A percentile compares a stretch with the other conserved stretches of the same genome.
These are phyloP conservation scores for Mycena latifolia DNA, from an alignment of 768 basidiomycete genomes.

Conservation along the genomic window DNA sequence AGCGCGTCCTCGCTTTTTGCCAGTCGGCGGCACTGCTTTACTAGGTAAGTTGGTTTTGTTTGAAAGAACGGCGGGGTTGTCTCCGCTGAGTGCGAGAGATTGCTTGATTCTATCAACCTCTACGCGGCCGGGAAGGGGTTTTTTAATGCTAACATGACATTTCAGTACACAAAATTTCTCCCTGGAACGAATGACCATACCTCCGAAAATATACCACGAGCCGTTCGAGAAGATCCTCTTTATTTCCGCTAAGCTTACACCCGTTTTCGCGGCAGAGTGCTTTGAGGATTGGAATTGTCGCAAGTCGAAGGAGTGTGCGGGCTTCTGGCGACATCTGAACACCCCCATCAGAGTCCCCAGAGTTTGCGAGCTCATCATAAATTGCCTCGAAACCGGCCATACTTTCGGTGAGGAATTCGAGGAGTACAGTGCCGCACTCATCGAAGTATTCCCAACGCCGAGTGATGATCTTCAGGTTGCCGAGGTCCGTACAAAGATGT, in stretches of 20 bases:
- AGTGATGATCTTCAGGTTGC: slow-evolving; percentile 4
- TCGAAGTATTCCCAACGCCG: slow-evolving; percentile 7
- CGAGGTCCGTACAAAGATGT: slow-evolving; percentile 1
- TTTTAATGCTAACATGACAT: neutral
- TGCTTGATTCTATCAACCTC: neutral
- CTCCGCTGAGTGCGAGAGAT: too few relatives aligned
- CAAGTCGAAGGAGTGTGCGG: neutral
- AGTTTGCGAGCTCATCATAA: neutral
- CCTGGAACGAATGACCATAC: neutral
- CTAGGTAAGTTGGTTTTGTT: slow-evolving; percentile 5
- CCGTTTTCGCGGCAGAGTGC: slow-evolving; percentile 1
- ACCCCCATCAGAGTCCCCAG: neutral
- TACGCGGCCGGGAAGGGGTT: neutral
- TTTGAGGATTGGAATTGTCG: neutral
- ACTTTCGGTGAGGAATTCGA: neutral
- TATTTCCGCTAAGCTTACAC: neutral
- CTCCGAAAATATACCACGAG: slow-evolving; percentile 3
- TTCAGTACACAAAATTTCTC: too few relatives aligned
- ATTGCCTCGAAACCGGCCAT: slow-evolving; percentile 5
- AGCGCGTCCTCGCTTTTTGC: neutral
- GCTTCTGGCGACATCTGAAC: neutral
- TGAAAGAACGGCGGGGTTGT: neutral
- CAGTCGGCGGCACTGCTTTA: too few relatives aligned
- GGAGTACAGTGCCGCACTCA: neutral
- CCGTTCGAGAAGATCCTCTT: slow-evolving; percentile 1